Base-by-base conservation (phyloP, 306 rosid genomes). In the Prosopis cineraria region DNA sequence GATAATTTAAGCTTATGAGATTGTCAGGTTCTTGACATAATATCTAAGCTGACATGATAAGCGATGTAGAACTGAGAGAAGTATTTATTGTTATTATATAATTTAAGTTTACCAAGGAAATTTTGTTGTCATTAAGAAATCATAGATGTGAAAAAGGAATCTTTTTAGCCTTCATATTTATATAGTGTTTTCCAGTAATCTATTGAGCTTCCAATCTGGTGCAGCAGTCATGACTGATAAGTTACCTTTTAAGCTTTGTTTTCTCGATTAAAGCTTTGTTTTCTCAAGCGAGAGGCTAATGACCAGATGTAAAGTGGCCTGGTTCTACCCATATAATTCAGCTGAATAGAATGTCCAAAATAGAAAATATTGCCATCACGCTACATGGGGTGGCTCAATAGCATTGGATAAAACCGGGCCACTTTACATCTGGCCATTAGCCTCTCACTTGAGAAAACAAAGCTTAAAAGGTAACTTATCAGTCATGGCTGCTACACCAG, bases 351-450 rank as follows among this genome's bases (percentile, higher is more conserved):
- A 25, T 30, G 20, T 29, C 68, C 68, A 74, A 74, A 25, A 48
- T 48, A 24, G 19, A 48, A 48, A 24, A 27, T 40, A 59, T 20
- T 75, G 58, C 31, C 55, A 30, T 25, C 27, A 67, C 31, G 31
- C 29, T 25, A 37, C 53, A 36, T 66, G 44, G 11, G 62, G 5
- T 17, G 74, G 33, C 36, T 45, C 19, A 29, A 30, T 14, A 77
- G 81, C 81, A 53, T 14, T 24, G 36, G 36, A 68, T 69, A n/a
- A n/a, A 58, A 58, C 34, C 64, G 29, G 29, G 14, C 10, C 34
- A 56, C 25, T 56, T 24, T 56, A 24, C 10, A 7, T 56, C 7
- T 25, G 6, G 14, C 19, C 63, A 56, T 52, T 56, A 59, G 1
- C 9, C 8, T 58, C 30, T 24, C 13, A 55, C 62, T 55, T 2